Conservation (phyloP, 495 filamentous ascomycete genomes). For the Cudoniella acicularis region DNA sequence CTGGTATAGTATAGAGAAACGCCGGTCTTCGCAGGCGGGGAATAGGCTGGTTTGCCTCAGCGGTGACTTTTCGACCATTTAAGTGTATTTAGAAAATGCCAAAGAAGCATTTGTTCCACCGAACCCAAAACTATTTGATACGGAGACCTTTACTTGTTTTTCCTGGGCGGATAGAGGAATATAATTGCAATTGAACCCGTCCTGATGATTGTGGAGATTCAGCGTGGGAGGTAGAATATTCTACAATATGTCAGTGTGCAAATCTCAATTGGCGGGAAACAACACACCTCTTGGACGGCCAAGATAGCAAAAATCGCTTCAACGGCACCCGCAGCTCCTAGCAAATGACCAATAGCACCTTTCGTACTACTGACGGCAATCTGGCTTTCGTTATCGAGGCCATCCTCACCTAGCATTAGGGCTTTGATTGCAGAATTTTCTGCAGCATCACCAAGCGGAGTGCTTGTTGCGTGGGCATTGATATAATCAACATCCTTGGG, state of each 20-base stretch:
- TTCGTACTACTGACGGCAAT: constrained; percentile 91
- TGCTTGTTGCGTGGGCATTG: constrained; percentile 93
- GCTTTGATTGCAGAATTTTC: constrained; percentile 81
- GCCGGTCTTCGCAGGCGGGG: too few relatives aligned
- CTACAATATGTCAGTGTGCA: constrained; percentile 42
- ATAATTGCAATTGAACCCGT: constrained; percentile 84
- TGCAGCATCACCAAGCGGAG: constrained; percentile 77
- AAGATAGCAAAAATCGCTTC: constrained; percentile 83
- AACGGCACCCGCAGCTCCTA: constrained; percentile 85
- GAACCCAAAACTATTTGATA: constrained; percentile 98
- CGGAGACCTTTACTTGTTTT: constrained; percentile 64
- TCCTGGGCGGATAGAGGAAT: constrained; percentile 68
- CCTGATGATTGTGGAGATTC: constrained; percentile 66
- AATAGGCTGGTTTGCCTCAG: too few relatives aligned
- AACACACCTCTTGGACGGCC: constrained; percentile 49
- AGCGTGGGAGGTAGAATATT: constrained; percentile 81
- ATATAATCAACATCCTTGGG: constrained; percentile 81
- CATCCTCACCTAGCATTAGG: constrained; percentile 71
- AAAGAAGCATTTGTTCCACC: constrained; percentile 93
- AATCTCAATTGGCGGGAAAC: not conserved
- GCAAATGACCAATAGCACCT: constrained; percentile 85
- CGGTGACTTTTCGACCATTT: too few relatives aligned
- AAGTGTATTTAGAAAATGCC: constrained; percentile 65
- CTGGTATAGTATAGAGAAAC: too few relatives aligned
- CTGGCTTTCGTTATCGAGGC: constrained; percentile 54